Evolutionary conservation across 176 grass and related monocot species (phyloP).

Genomic region (Carex myosuroides): DNA sequence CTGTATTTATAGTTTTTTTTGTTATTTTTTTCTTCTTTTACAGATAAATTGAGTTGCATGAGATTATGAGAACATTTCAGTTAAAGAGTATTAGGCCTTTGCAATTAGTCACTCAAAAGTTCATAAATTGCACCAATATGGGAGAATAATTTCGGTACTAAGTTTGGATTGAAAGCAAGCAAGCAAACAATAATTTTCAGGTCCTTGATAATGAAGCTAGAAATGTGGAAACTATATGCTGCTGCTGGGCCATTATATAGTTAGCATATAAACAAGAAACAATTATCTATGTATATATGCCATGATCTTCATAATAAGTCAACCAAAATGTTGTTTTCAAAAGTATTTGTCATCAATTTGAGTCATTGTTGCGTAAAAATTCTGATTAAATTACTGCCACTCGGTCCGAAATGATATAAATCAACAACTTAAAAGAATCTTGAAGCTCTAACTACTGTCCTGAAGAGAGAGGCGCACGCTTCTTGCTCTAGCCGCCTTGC

Average conservation of each 20-base stretch:
- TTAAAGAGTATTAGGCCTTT: not conserved
- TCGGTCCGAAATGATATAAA: too few species aligned
- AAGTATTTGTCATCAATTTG: too few species aligned
- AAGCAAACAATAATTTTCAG: not conserved
- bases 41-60: not conserved
- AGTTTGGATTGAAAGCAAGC: not conserved
- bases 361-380: too few species aligned
- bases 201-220: not conserved
- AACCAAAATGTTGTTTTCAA: too few species aligned
- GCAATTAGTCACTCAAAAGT: not conserved
- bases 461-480: too few species aligned
- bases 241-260: not conserved
- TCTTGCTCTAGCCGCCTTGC: too few species aligned
- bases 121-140: not conserved
- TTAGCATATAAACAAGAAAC: not conserved
- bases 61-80: not conserved
- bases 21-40: not conserved
- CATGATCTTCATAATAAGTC: too few species aligned
- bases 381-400: too few species aligned
- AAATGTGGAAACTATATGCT: not conserved
- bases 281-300: not conserved
- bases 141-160: not conserved
- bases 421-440: too few species aligned
- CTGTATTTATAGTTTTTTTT: constrained; percentile 19
- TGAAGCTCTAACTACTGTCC: too few species aligned